Percentiles rank a stretch among this genome's conserved stretches.
phyloP scores from a whole-genome alignment of 2,329 filamentous ascomycete species.

The Aureobasidium namibiae region DNA sequence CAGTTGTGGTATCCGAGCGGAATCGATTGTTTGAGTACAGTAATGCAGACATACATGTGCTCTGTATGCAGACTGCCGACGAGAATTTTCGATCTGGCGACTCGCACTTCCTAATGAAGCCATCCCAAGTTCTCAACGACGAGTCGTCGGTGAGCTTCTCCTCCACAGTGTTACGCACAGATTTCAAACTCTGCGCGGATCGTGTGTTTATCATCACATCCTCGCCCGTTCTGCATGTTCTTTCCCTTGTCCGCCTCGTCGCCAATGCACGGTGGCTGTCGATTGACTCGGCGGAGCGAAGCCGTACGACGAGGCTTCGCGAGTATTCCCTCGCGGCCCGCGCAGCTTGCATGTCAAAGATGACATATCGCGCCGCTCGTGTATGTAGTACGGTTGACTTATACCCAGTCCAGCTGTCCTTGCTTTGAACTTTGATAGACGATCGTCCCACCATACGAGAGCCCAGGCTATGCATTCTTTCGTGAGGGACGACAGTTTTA shows the following conservation, averaged over 20 bases:
- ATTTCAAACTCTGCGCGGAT: slow-evolving; percentile 1
- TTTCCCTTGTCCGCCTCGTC: not conserved
- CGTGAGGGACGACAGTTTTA: not conserved
- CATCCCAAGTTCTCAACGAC: slow-evolving; percentile 3
- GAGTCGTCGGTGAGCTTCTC: not conserved
- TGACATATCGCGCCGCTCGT: slow-evolving; percentile 3
- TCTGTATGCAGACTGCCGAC: not conserved
- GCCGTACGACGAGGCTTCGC: slow-evolving; percentile 4
- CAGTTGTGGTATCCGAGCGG: not conserved
- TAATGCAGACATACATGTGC: not conserved
- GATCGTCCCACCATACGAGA: slow-evolving; percentile 1
- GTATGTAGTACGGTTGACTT: slow-evolving; percentile 3
- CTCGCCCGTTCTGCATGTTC: slow-evolving; percentile 2
- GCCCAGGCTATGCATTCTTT: not conserved
- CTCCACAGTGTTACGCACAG: not conserved
- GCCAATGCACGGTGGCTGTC: slow-evolving; percentile 4
- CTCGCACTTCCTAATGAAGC: not conserved
- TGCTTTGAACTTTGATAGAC: slow-evolving; percentile 6
- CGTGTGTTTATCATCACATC: not conserved
- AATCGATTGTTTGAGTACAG: not conserved
- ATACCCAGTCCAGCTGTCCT: slow-evolving; percentile 5
- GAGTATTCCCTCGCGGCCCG: not conserved
- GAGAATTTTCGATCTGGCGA: not conserved
- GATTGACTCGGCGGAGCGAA: slow-evolving; percentile 10
- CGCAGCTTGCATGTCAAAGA: slow-evolving; percentile 3